A percentile compares a stretch with the other conserved stretches of the same genome.
phyloP scores from a whole-genome alignment of 108 stramenopile genomes.

The Fragilaria crotonensis region DNA sequence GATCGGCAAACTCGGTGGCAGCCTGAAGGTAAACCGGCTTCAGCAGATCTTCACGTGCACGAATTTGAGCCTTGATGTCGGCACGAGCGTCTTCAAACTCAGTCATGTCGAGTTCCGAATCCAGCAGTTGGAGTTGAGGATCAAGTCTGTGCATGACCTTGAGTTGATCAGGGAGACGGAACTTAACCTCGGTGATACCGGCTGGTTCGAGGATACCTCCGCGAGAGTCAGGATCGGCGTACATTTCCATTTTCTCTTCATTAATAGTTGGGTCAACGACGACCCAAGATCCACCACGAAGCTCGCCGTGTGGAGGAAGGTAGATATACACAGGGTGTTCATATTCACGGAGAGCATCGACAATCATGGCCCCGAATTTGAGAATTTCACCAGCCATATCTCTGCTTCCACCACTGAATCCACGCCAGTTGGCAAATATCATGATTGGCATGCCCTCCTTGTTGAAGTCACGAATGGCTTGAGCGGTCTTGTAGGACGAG shows the following conservation, averaged over 20 bases:
- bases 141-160: constrained; percentile 88
- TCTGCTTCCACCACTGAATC: constrained; percentile 95
- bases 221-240: constrained; percentile 93
- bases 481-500: constrained; percentile 96
- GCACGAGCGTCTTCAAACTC: constrained; percentile 69
- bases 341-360: constrained; percentile 95
- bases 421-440: constrained; percentile 99
- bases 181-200: constrained; percentile 98
- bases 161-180: constrained; percentile 80
- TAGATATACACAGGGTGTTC: constrained; percentile 96
- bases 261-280: constrained; percentile 99
- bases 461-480: constrained; percentile 93
- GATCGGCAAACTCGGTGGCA: constrained; percentile 96
- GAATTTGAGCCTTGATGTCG: constrained; percentile 79
- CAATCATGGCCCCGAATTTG: constrained; percentile 98
- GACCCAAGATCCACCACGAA: constrained; percentile 98
- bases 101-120: constrained; percentile 69
- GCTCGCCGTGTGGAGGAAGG: constrained; percentile 95
- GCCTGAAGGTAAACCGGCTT: constrained; percentile 93
- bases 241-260: constrained; percentile 97
- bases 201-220: constrained; percentile 98
- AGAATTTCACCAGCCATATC: constrained; percentile 98
- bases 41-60: constrained; percentile 82
- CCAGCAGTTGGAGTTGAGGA: constrained; percentile 77
- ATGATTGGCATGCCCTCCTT: constrained; percentile 96